Conservation (phyloP, 2,329 filamentous ascomycete species). For the Penicillium hesseltinei region DNA sequence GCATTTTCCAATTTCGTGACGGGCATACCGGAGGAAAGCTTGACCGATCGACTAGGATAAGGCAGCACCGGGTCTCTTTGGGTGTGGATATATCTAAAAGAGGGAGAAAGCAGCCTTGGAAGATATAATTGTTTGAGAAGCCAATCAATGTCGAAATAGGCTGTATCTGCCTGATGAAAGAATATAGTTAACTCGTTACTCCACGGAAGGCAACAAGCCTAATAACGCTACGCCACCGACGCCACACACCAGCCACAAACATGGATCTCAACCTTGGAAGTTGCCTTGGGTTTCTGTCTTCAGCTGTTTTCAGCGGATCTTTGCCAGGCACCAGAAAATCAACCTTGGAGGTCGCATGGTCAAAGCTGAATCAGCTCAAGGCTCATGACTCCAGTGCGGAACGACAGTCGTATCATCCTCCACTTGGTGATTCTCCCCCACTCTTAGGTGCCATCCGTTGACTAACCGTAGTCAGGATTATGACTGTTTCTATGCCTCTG, state of each 20-base stretch:
- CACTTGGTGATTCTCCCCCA: constrained; percentile 66
- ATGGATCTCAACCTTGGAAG: background rate
- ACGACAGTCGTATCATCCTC: constrained; percentile 68
- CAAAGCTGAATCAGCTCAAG: background rate
- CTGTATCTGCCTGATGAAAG: background rate
- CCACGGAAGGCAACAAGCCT: background rate
- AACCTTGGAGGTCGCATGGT: constrained; percentile 8
- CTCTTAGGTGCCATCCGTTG: background rate
- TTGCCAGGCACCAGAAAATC: background rate
- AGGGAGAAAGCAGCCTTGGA: background rate
- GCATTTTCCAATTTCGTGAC: background rate
- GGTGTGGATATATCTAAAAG: background rate
- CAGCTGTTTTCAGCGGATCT: background rate
- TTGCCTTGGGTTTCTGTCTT: background rate
- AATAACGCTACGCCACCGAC: background rate
- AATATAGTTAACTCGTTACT: too few relatives aligned
- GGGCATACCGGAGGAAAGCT: background rate
- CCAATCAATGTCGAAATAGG: background rate
- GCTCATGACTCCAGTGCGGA: constrained; percentile 37
- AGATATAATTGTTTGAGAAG: background rate
- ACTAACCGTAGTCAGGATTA: constrained; percentile 40
- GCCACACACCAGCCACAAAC: background rate
- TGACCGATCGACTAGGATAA: background rate
- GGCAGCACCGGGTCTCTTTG: background rate
- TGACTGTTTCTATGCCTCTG: constrained; percentile 87